These are phyloP conservation scores for Pichia sp. DNA, from an alignment of 1,139 yeast genomes.

Conservation along the genomic window DNA sequence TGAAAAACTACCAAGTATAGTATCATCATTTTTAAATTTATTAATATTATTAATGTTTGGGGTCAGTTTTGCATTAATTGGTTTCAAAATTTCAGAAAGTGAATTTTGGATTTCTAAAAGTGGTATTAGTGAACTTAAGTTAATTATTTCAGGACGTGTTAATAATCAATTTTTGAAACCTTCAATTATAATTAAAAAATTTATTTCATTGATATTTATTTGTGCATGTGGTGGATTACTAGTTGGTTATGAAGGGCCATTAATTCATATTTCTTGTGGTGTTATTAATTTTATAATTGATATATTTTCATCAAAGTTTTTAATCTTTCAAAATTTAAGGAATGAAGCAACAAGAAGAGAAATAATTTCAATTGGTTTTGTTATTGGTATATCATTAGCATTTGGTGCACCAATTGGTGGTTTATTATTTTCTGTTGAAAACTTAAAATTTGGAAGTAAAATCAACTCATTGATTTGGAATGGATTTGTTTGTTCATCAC, in stretches of 20 bases:
- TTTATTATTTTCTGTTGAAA: constrained; percentile 77
- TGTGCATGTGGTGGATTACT: constrained; percentile 75
- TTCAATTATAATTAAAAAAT: constrained; percentile 43
- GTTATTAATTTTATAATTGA: constrained; percentile 41
- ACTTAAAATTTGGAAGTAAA: constrained; percentile 55
- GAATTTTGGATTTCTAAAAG: constrained; percentile 49
- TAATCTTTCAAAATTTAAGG: constrained; percentile 36
- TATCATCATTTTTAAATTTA: constrained; percentile 12
- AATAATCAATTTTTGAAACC: constrained; percentile 43
- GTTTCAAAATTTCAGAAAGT: constrained; percentile 31
- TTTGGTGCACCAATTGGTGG: constrained; percentile 96
- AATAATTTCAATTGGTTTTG: constrained; percentile 75
- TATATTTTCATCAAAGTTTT: constrained; percentile 18
- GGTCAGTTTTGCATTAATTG: constrained; percentile 28
- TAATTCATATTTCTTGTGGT: constrained; percentile 81
- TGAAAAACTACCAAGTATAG: not conserved
- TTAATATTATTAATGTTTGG: constrained; percentile 33
- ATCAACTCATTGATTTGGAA: constrained; percentile 72
- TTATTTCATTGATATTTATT: constrained; percentile 51
- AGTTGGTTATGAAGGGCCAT: constrained; percentile 92
- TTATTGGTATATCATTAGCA: constrained; percentile 91
- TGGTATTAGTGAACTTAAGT: constrained; percentile 67
- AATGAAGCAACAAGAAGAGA: constrained; percentile 59
- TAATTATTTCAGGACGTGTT: constrained; percentile 55
- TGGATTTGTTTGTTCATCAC: constrained; percentile 70